A percentile compares a stretch with the other conserved stretches of the same genome.
Conservation (phyloP, 2,329 filamentous ascomycete species). For the Sclerotiophoma versabilis region DNA sequence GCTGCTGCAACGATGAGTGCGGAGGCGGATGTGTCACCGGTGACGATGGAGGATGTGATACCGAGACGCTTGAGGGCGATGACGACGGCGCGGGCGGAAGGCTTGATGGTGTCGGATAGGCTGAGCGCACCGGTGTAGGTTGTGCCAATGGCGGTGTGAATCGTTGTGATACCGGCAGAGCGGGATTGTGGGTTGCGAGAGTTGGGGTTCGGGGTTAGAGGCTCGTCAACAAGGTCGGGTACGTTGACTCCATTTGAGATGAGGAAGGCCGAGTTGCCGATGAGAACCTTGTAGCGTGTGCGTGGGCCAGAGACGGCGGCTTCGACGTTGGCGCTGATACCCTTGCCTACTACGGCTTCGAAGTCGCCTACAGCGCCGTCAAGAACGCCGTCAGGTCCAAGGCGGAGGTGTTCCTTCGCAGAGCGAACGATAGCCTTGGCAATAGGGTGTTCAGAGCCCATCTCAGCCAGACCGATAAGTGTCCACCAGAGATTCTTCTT, state of each 20-base stretch:
- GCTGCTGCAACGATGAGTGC: conserved; percentile 82
- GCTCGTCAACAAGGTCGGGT: conserved; percentile 61
- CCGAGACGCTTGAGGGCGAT: conserved; percentile 83
- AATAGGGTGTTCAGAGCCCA: conserved; percentile 94
- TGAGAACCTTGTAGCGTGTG: conserved; percentile 76
- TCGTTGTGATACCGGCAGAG: conserved; percentile 79
- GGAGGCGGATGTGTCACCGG: conserved; percentile 86
- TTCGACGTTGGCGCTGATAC: conserved; percentile 82
- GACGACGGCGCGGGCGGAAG: conserved; percentile 81
- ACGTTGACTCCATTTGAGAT: conserved; percentile 72
- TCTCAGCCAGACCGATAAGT: conserved; percentile 93
- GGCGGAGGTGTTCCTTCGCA: conserved; percentile 76
- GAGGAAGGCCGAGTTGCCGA: conserved; percentile 84
- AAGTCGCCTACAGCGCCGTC: conserved; percentile 89
- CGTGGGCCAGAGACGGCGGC: conserved; percentile 73
- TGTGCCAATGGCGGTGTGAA: conserved; percentile 87
- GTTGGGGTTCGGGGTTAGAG: conserved; percentile 50
- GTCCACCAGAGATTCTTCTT: conserved; percentile 88
- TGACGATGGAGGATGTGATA: conserved; percentile 89
- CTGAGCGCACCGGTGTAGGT: conserved; percentile 82
- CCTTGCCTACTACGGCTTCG: conserved; percentile 80
- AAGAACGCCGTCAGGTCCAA: conserved; percentile 75
- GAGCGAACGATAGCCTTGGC: conserved; percentile 83
- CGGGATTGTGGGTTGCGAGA: conserved; percentile 50
- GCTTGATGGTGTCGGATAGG: conserved; percentile 90